Evolutionary conservation across 2,329 filamentous ascomycete species (phyloP).

Genomic region (Curvularia eragrostidis): DNA sequence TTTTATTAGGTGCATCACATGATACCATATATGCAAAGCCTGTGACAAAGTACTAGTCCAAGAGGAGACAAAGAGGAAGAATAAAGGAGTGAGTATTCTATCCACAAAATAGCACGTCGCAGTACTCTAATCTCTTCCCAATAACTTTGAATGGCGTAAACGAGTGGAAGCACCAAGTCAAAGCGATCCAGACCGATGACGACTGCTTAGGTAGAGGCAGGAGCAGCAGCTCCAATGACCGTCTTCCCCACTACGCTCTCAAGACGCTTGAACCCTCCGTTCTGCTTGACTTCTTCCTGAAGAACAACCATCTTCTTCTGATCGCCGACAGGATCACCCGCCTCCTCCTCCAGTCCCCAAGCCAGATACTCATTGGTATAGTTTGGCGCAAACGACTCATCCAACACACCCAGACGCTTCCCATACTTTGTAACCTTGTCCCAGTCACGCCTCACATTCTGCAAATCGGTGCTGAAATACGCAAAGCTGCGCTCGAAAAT

Average conservation of each 20-base stretch:
- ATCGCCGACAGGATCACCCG: conserved; percentile 71
- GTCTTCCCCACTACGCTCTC: conserved; percentile 23
- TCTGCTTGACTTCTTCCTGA: conserved; percentile 69
- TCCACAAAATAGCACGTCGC: background rate
- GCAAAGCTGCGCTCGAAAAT: conserved; percentile 81
- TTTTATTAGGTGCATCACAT: too few species aligned
- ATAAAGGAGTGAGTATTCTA: background rate
- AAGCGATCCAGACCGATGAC: background rate
- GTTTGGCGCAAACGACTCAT: conserved; percentile 70
- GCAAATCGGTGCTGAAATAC: conserved; percentile 76
- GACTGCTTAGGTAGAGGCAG: conserved; percentile 6
- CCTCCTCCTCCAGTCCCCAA: conserved; percentile 71
- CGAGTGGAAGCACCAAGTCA: conserved; percentile 6
- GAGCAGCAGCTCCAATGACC: conserved; percentile 25
- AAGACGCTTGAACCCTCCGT: conserved; percentile 69
- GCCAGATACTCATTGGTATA: conserved; percentile 75
- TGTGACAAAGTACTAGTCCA: too few species aligned
- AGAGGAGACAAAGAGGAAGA: background rate
- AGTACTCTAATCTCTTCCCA: background rate
- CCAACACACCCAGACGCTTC: conserved; percentile 72
- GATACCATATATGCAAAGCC: too few species aligned
- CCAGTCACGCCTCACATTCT: conserved; percentile 79
- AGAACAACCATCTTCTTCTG: conserved; percentile 76
- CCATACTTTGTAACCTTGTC: conserved; percentile 78
- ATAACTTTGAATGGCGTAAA: background rate